Evolutionary conservation across 2,329 filamentous ascomycete genomes (phyloP).

Genomic region (Fusarium falciforme): DNA sequence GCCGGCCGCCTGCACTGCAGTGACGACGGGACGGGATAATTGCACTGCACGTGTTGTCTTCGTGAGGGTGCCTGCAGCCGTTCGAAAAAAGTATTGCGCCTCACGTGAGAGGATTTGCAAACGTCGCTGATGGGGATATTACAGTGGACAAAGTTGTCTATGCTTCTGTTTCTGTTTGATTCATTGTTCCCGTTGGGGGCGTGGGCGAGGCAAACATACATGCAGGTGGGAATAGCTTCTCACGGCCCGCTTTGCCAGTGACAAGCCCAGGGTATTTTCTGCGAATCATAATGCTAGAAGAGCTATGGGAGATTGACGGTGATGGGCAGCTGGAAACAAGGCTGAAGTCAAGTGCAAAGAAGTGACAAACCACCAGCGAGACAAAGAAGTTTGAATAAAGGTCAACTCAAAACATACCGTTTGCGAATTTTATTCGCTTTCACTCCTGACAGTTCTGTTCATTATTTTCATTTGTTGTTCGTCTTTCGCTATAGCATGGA

Average conservation of each 20-base stretch:
- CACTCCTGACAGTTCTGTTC: neutral
- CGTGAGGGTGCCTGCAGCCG: neutral
- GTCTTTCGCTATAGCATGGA: neutral
- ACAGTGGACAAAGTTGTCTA: neutral
- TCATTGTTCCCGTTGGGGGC: neutral
- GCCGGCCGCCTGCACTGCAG: neutral
- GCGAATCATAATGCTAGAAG: neutral
- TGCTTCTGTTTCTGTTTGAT: neutral
- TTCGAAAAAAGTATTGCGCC: neutral
- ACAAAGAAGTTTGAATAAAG: neutral
- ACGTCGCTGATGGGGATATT: neutral
- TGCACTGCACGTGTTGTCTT: neutral
- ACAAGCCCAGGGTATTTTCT: neutral
- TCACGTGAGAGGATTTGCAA: neutral
- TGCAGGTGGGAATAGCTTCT: neutral
- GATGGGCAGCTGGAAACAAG: neutral
- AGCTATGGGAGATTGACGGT: neutral
- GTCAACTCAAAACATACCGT: neutral
- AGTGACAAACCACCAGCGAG: neutral
- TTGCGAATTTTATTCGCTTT: neutral
- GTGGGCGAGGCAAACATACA: neutral
- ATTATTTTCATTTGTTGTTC: neutral
- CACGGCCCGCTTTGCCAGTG: neutral
- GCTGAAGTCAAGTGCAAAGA: neutral
- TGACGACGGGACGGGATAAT: neutral